phyloP scores from a whole-genome alignment of 345 rosid genomes.

The Crucihimalaya himalaica region DNA sequence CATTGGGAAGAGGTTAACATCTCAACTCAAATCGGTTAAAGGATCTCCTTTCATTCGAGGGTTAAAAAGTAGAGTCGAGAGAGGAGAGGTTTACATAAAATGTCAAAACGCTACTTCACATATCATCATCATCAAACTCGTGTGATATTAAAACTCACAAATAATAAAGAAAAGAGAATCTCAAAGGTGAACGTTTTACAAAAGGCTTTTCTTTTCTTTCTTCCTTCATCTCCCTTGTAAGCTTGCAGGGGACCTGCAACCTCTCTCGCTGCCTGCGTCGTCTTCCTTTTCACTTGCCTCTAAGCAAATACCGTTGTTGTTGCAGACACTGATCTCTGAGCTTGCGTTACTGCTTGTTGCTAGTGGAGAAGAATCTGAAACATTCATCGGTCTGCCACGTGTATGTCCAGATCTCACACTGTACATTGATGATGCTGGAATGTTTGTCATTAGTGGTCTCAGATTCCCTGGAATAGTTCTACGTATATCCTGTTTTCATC shows the following conservation, averaged over 20 bases:
- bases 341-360: constrained; percentile 98
- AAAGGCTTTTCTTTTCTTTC: not conserved
- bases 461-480: constrained; percentile 84
- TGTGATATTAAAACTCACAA: constrained; percentile 32
- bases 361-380: constrained; percentile 88
- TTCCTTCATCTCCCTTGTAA: constrained; percentile 60
- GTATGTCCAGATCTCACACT: constrained; percentile 89
- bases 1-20: not conserved
- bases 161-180: constrained; percentile 24
- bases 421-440: constrained; percentile 97
- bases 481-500: constrained; percentile 76
- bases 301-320: constrained; percentile 63
- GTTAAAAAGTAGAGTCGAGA: constrained; percentile 28
- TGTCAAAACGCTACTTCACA: constrained; percentile 39
- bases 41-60: not conserved
- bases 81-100: constrained; percentile 33
- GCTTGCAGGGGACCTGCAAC: constrained; percentile 62
- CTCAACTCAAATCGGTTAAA: constrained; percentile 18
- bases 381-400: constrained; percentile 66
- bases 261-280: constrained; percentile 65
- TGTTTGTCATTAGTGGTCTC: constrained; percentile 87
- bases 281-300: constrained; percentile 68
- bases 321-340: constrained; percentile 87
- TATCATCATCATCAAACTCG: constrained; percentile 42
- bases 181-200: constrained; percentile 35